These are phyloP conservation scores for Gyromitra esculenta DNA, from an alignment of 2,329 filamentous ascomycete genomes.

Conservation along the genomic window DNA sequence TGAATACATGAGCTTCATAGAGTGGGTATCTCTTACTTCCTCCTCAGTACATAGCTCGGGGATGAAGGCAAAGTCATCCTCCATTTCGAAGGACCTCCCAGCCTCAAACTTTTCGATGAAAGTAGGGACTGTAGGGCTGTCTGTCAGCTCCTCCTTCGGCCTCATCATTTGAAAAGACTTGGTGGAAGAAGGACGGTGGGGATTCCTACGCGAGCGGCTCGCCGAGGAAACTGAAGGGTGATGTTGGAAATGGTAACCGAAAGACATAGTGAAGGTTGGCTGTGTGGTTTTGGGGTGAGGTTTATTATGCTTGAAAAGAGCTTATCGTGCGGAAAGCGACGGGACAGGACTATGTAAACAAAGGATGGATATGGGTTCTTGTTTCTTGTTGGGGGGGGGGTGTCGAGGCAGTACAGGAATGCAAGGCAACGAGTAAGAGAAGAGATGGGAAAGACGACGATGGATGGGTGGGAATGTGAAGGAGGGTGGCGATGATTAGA, in stretches of 20 bases:
- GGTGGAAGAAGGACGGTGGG: conserved; percentile 56
- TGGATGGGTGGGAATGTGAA: conserved; percentile 54
- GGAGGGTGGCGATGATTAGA: conserved; percentile 55
- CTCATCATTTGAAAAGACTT: conserved; percentile 75
- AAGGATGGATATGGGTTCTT: conserved; percentile 48
- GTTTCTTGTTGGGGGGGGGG: conserved; percentile 9
- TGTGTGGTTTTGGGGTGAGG: conserved; percentile 22
- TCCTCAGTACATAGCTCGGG: conserved; percentile 89
- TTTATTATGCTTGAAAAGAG: conserved; percentile 43
- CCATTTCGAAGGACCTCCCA: conserved; percentile 90
- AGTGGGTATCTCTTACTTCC: conserved; percentile 71
- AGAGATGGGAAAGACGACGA: conserved; percentile 52
- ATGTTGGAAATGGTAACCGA: conserved; percentile 56
- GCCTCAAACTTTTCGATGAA: conserved; percentile 92
- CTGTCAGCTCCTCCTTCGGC: conserved; percentile 73
- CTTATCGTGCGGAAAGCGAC: conserved; percentile 51
- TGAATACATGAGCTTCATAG: conserved; percentile 54
- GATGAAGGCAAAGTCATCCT: conserved; percentile 96
- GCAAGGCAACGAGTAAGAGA: conserved; percentile 57
- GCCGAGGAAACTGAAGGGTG: conserved; percentile 54
- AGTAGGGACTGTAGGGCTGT: conserved; percentile 76
- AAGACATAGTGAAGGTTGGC: conserved; percentile 54
- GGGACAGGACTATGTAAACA: conserved; percentile 57
- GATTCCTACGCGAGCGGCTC: conserved; percentile 55
- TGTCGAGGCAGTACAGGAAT: conserved; percentile 46